A percentile compares a stretch with the other conserved stretches of the same genome.
phyloP scores from a whole-genome alignment of 2,329 filamentous ascomycete species.

The Grosmannia penicillata region DNA sequence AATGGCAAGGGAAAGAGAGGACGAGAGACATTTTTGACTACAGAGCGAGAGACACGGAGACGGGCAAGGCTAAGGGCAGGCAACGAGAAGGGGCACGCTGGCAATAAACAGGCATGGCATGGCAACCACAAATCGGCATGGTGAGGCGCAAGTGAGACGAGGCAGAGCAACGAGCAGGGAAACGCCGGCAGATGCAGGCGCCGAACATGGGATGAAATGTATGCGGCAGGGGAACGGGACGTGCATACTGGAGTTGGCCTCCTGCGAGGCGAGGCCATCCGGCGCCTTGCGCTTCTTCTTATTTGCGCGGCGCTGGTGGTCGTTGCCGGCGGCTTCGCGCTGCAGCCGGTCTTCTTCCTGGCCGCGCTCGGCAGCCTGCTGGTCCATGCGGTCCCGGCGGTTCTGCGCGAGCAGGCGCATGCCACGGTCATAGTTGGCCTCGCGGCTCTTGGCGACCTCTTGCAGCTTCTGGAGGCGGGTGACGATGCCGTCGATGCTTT shows the following conservation, averaged over 20 bases:
- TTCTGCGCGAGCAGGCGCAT: constrained; percentile 56
- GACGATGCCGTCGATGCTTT: constrained; percentile 47
- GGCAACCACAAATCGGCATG: too few species aligned
- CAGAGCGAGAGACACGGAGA: too few species aligned
- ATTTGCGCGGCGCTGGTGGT: constrained; percentile 40
- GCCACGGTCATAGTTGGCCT: constrained; percentile 53
- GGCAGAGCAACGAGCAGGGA: too few species aligned
- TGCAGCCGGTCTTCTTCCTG: constrained; percentile 35
- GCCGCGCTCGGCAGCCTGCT: constrained; percentile 28
- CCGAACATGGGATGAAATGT: too few species aligned
- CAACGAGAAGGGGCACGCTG: too few species aligned
- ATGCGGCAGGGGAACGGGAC: neutral
- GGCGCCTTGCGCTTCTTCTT: constrained; percentile 68
- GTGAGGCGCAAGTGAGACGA: too few species aligned
- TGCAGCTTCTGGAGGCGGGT: constrained; percentile 48
- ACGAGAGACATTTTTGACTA: too few species aligned
- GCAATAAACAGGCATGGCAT: too few species aligned
- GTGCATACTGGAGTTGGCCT: constrained; percentile 23
- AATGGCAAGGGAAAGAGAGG: neutral
- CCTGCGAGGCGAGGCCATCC: constrained; percentile 29
- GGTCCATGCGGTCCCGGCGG: constrained; percentile 46
- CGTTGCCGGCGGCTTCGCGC: constrained; percentile 32
- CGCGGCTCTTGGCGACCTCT: constrained; percentile 52
- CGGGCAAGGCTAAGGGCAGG: too few species aligned
- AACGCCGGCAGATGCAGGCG: too few species aligned